Evolutionary conservation across 306 rosid genomes (phyloP), one percentile per base, ranked within the genome.

Genomic region (Quercus rubra): DNA sequence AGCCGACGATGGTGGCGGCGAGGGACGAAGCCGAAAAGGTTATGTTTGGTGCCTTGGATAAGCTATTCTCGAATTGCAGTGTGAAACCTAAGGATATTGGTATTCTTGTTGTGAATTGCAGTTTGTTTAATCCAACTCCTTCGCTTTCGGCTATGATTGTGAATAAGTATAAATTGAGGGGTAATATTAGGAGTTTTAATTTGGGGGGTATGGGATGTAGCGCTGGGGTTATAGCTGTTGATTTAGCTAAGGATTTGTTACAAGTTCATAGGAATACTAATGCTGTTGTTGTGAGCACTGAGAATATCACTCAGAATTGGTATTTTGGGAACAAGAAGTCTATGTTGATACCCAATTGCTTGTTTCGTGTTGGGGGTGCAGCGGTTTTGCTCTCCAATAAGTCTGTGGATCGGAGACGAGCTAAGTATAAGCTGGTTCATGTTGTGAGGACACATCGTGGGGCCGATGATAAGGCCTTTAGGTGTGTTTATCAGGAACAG

Each of bases 181-280:
- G 94, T 51, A 90, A 90, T 55, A 84, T 92, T 41, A 75, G 89
- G 79, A 92, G 97, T 76, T 92, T 80, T n/a, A 92, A 90, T 86
- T 70, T 92, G 74, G 97, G 97, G 4, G 97, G 97, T 52, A 92
- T 92, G 97, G 97, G 92, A 3, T 92, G 97, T 15, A 87, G 97
- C 78, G 91, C 92, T 70, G 97, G 94, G 62, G 97, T 92, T 62
- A 90, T 92, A 54, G 93, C 97, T 3, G 73, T 87, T 74, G 97
- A 92, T 79, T 87, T 92, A 19, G 97, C 97, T 0, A 90, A 87
- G 83, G 97, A 92, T 64, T 74, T 92, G 81, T 55, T 90, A 79
- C 90, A 81, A 67, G 76, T 92, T 78, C 97, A 90, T 56, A 79
- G 92, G 80, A 92, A 90, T 73, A 91, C 97, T 64, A 80, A 75